Conservation (phyloP, 202 grass and related monocot genomes). For the Panicum virgatum region DNA sequence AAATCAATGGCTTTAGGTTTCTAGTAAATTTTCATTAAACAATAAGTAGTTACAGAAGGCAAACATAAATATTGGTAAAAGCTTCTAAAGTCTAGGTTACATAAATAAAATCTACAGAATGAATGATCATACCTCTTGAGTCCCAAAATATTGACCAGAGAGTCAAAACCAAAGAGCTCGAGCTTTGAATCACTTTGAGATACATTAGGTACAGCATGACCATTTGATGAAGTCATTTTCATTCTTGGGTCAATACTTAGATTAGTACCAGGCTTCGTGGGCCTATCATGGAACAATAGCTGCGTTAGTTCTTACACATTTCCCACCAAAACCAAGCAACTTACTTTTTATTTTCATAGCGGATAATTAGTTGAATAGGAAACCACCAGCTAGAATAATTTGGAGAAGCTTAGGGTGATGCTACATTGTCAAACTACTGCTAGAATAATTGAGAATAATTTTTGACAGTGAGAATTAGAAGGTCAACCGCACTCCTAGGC, state of each 20-base stretch:
- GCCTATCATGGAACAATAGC: constrained; percentile 31
- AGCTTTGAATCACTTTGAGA: constrained; percentile 82
- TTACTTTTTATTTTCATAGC: not conserved
- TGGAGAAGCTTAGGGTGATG: not conserved
- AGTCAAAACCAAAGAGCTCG: constrained; percentile 96
- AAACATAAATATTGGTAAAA: not conserved
- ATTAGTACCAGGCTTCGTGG: constrained; percentile 51
- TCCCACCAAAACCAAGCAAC: not conserved
- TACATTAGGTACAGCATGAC: constrained; percentile 32
- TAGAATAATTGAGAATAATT: too few relatives aligned
- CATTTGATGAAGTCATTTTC: constrained; percentile 53
- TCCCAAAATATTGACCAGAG: constrained; percentile 91
- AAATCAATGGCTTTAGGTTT: constrained; percentile 2
- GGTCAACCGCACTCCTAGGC: not conserved
- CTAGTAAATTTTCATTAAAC: constrained; percentile 8
- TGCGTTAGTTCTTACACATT: constrained; percentile 10
- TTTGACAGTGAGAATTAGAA: not conserved
- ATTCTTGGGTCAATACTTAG: constrained; percentile 40
- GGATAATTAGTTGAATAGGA: not conserved
- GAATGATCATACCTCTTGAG: constrained; percentile 70
- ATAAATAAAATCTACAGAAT: constrained; percentile 1
- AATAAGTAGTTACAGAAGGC: not conserved
- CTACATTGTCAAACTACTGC: not conserved
- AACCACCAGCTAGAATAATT: not conserved
- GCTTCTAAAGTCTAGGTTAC: not conserved